These are phyloP conservation scores for Suhomyces kilbournensis DNA, from an alignment of 805 yeast genomes.

Conservation along the genomic window DNA sequence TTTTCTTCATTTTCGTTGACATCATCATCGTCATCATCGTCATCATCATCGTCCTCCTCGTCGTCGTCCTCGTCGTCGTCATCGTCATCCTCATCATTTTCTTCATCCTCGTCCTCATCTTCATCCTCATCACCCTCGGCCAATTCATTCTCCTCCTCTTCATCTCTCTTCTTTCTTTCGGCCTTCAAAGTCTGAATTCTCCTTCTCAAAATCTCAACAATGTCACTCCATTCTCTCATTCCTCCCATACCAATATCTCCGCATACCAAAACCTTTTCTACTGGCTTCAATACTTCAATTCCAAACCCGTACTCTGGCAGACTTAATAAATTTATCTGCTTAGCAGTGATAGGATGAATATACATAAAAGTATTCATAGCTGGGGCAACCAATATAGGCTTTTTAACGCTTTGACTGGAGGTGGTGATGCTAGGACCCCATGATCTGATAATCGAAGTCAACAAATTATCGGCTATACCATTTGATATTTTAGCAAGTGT, in stretches of 20 bases:
- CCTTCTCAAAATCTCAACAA: conserved; percentile 41
- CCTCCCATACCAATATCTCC: conserved; percentile 53
- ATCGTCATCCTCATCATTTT: conserved; percentile 36
- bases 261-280: conserved; percentile 45
- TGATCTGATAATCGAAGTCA: conserved; percentile 40
- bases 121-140: conserved; percentile 33
- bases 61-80: conserved; percentile 40
- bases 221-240: conserved; percentile 47
- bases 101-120: conserved; percentile 34
- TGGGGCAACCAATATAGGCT: conserved; percentile 46
- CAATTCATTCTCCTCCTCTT: conserved; percentile 16
- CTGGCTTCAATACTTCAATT: conserved; percentile 43
- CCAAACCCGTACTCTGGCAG: conserved; percentile 41
- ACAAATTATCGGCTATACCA: conserved; percentile 44
- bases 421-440: conserved; percentile 34
- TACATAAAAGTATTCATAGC: conserved; percentile 50
- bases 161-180: conserved; percentile 21
- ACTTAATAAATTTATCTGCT: conserved; percentile 32
- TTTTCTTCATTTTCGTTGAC: conserved; percentile 23
- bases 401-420: conserved; percentile 20
- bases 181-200: conserved; percentile 28
- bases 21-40: conserved; percentile 30
- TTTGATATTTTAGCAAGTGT: conserved; percentile 43
- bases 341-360: conserved; percentile 44
- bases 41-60: conserved; percentile 35